Percentiles rank a stretch among this genome's conserved stretches.
Evolutionary conservation across 805 yeast species (phyloP).

Genomic region (Zygoascus tannicola): DNA sequence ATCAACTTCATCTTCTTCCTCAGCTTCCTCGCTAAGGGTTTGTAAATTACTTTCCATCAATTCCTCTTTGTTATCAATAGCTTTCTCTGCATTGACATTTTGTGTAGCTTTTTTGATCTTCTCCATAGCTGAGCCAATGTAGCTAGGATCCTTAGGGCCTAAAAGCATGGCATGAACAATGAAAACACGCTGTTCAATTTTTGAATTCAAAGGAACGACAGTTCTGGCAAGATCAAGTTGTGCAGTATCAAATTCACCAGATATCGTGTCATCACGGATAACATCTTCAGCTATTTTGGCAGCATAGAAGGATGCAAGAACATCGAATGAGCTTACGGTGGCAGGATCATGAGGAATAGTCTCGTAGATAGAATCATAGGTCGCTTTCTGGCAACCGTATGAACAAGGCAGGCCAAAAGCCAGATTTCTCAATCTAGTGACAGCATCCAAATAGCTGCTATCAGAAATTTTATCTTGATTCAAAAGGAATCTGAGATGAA

Average conservation of each 20-base stretch:
- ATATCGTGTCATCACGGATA: conserved; percentile 10
- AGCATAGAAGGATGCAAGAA: conserved; percentile 24
- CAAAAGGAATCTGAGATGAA: neutral
- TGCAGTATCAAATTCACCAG: conserved; percentile 7
- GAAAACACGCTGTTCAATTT: conserved; percentile 21
- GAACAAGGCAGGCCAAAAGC: conserved; percentile 11
- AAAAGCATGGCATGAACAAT: conserved; percentile 23
- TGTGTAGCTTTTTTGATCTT: neutral
- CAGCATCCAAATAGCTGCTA: neutral
- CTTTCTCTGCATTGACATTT: neutral
- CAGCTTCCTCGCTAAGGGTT: too few relatives aligned
- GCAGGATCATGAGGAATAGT: conserved; percentile 18
- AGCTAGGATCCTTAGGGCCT: conserved; percentile 10
- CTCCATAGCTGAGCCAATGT: neutral
- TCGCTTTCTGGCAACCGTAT: conserved; percentile 1
- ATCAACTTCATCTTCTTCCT: neutral
- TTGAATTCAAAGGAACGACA: conserved; percentile 24
- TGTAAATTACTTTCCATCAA: conserved; percentile 1
- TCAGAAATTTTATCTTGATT: neutral
- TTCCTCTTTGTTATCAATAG: neutral
- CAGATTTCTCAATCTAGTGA: conserved; percentile 13
- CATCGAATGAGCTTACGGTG: conserved; percentile 22
- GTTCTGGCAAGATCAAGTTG: conserved; percentile 15
- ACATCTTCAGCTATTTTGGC: conserved; percentile 18
- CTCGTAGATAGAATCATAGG: conserved; percentile 17